Evolutionary conservation across 2,329 filamentous ascomycete species (phyloP).

Genomic region (Aspergillus viridinutans): DNA sequence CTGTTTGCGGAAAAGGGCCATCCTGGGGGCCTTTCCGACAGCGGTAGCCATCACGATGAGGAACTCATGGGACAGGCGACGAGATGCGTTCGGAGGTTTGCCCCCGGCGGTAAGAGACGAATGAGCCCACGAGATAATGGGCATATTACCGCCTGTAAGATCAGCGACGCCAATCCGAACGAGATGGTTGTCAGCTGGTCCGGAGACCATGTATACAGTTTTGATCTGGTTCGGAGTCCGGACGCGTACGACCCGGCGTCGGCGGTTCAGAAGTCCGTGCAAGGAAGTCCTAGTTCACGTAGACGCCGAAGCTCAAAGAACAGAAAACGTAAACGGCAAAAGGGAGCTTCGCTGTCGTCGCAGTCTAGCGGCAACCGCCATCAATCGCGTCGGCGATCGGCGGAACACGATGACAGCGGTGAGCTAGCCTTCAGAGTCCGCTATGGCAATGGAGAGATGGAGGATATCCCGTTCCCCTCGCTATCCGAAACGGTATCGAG

Average conservation of each 20-base stretch:
- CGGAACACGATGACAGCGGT: slow-evolving; percentile 34
- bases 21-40: slow-evolving; percentile 37
- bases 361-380: slow-evolving; percentile 43
- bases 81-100: slow-evolving; percentile 63
- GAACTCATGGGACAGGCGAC: slow-evolving; percentile 57
- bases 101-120: slow-evolving; percentile 54
- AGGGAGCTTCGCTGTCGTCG: slow-evolving; percentile 42
- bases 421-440: slow-evolving; percentile 53
- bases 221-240: slow-evolving; percentile 58
- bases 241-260: slow-evolving; percentile 47
- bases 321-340: slow-evolving; percentile 56
- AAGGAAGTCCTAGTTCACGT: slow-evolving; percentile 22
- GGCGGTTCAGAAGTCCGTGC: slow-evolving; percentile 20
- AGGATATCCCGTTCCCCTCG: slow-evolving; percentile 51
- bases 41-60: slow-evolving; percentile 46
- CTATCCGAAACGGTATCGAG: slow-evolving; percentile 21
- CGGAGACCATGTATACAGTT: slow-evolving; percentile 62
- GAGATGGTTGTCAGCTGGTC: slow-evolving; percentile 67
- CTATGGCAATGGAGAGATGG: slow-evolving; percentile 57
- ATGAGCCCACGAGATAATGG: slow-evolving; percentile 49
- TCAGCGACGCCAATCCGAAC: slow-evolving; percentile 64
- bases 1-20: slow-evolving; percentile 50
- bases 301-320: slow-evolving; percentile 35
- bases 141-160: slow-evolving; percentile 67
- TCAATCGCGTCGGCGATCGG: slow-evolving; percentile 47